Evolutionary conservation across 2,329 filamentous ascomycete genomes (phyloP).

Genomic region (Aureobasidium sp.): DNA sequence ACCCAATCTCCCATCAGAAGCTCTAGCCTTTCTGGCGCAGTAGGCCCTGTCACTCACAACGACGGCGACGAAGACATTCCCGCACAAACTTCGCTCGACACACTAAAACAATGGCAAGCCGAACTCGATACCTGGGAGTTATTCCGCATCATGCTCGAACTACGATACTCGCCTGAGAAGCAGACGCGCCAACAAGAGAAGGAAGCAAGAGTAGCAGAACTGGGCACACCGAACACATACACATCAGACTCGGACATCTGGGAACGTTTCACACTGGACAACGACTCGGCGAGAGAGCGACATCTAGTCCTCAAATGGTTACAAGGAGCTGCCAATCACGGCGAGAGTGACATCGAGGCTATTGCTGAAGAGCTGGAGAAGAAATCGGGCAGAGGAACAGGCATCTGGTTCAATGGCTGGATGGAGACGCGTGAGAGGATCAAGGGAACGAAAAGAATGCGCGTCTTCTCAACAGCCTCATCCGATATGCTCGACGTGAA

Average conservation of each 20-base stretch:
- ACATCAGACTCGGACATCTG: slow-evolving; percentile 57
- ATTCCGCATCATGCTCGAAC: slow-evolving; percentile 60
- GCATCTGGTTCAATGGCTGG: slow-evolving; percentile 83
- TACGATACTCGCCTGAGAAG: slow-evolving; percentile 52
- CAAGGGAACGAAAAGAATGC: slow-evolving; percentile 79
- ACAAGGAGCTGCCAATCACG: slow-evolving; percentile 63
- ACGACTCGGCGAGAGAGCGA: slow-evolving; percentile 69
- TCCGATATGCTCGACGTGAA: slow-evolving; percentile 45
- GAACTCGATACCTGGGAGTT: slow-evolving; percentile 91
- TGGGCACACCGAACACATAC: slow-evolving; percentile 40
- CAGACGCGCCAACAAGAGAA: slow-evolving; percentile 29
- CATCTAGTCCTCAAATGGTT: slow-evolving; percentile 79
- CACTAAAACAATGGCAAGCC: slow-evolving; percentile 61
- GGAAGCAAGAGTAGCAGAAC: slow-evolving; percentile 26
- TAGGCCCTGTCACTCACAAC: slow-evolving; percentile 4
- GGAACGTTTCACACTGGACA: slow-evolving; percentile 66
- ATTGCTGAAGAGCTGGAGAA: slow-evolving; percentile 65
- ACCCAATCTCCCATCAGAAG: not conserved
- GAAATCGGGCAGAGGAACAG: slow-evolving; percentile 61
- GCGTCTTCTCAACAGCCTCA: slow-evolving; percentile 43
- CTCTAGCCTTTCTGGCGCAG: not conserved
- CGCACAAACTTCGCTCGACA: slow-evolving; percentile 42
- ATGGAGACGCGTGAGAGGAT: slow-evolving; percentile 84
- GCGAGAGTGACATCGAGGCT: slow-evolving; percentile 64
- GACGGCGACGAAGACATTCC: slow-evolving; percentile 13